These are phyloP conservation scores for Xenoacremonium recifei DNA, from an alignment of 2,329 filamentous ascomycete genomes.

Conservation along the genomic window DNA sequence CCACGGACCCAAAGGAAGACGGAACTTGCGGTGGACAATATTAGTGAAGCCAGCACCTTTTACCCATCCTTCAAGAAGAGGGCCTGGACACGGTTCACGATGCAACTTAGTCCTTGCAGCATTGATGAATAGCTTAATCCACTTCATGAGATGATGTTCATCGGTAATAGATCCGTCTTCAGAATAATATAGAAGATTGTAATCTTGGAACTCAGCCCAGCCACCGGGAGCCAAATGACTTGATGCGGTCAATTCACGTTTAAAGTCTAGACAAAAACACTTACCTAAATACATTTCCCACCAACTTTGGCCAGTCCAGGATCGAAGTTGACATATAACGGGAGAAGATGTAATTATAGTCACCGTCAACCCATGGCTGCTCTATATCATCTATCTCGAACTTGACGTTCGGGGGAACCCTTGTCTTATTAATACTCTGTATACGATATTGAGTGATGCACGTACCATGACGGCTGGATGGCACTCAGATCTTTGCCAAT, in stretches of 20 bases:
- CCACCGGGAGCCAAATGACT: conserved; percentile 34
- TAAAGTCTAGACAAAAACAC: not conserved
- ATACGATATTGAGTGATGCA: not conserved
- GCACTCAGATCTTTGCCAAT: conserved; percentile 30
- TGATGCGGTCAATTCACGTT: not conserved
- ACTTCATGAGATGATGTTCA: conserved; percentile 17
- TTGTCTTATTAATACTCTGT: too few relatives aligned
- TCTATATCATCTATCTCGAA: conserved; percentile 39
- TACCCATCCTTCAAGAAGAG: conserved; percentile 27
- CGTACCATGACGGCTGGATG: conserved; percentile 28
- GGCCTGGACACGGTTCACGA: conserved; percentile 24
- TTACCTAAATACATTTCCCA: conserved; percentile 20
- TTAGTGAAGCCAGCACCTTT: conserved; percentile 34
- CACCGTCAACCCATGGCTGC: conserved; percentile 22
- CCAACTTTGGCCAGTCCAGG: conserved; percentile 27
- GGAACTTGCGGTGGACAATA: conserved; percentile 28
- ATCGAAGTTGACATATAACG: conserved; percentile 33
- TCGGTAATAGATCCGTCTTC: conserved; percentile 26
- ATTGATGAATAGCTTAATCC: conserved; percentile 18
- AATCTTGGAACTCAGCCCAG: conserved; percentile 32
- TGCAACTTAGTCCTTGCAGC: conserved; percentile 13
- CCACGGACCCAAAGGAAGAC: conserved; percentile 36
- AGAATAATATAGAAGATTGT: conserved; percentile 23
- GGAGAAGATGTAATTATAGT: conserved; percentile 36
- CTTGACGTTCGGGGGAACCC: conserved; percentile 32